Base-by-base conservation (phyloP, 2,329 filamentous ascomycete genomes). In the Clarireedia monteithiana region DNA sequence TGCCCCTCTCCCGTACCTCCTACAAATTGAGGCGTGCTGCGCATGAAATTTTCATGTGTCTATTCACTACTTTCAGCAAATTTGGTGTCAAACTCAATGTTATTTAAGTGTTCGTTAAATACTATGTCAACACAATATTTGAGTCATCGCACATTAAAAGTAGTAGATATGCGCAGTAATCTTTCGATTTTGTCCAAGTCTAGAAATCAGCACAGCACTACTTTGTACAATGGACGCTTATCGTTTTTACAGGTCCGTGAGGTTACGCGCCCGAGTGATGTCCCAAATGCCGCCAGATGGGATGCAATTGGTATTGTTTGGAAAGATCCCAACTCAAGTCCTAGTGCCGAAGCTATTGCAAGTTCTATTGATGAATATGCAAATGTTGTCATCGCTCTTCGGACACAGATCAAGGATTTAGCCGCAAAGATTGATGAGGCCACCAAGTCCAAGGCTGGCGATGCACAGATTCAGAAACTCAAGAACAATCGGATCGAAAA, bases 221-320 rank as follows among this genome's bases (percentile, higher is more conserved):
- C 27, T 7, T 30, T 30, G 6, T 30, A 46, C 39, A 48, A 40
- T 30, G 6, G 20, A 51, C 42, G 6, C 51, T 55, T 52, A 58
- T 46, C 10, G 9, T 34, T 27, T 42, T 40, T 50, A 4, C 50
- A 70, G 68, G 61, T 70, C 55, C 67, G 67, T 27, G 63, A 61
- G 15, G 15, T 49, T 30, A 54, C 38, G 3, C 66, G 67, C 12
- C 79, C 79, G 1, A 59, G 63, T 7, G 74, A 79, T 48, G 68
- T 71, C 9, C 69, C 72, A 15, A 76, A 76, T 56, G 77, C 74
- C 24, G 76, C 76, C 24, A 74, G 72, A 3, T 82, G 79, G 78
- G 79, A 82, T 63, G 71, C 74, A 0, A 73, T 78, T 58, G 77
- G 77, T 17, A 73, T 78, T 48, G 73, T 80, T 67, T 81, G 57